Percentiles rank a stretch among this genome's conserved stretches.
Conservation (phyloP, 495 filamentous ascomycete species). For the Annulohypoxylon stygium region DNA sequence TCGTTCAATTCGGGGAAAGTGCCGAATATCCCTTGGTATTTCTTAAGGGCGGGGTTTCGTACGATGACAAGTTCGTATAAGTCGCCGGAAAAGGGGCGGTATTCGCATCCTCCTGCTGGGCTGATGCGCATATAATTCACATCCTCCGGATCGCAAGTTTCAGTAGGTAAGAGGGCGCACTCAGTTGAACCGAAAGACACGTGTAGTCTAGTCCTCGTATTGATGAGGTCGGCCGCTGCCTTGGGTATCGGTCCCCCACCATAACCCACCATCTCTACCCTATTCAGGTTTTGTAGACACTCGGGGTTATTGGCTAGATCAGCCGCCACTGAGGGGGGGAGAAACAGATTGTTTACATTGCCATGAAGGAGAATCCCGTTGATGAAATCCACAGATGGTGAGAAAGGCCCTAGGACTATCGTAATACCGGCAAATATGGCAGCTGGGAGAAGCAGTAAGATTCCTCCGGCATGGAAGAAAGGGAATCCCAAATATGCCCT, state of each 20-base stretch:
- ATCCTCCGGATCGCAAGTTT: neutral
- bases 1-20: constrained; percentile 1
- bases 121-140: neutral
- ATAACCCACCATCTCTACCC: neutral
- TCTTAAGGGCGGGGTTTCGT: neutral
- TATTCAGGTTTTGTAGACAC: neutral
- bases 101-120: neutral
- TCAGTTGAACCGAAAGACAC: neutral
- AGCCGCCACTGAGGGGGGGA: neutral
- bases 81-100: neutral
- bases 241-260: neutral
- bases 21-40: neutral
- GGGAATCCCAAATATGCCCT: neutral
- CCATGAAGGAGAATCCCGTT: neutral
- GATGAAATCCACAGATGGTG: neutral
- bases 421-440: neutral
- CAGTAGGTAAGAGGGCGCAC: neutral
- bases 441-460: neutral
- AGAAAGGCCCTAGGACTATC: neutral
- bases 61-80: neutral
- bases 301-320: neutral
- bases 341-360: neutral
- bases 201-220: neutral
- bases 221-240: neutral
- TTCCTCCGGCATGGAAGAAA: neutral